These are phyloP conservation scores for Phyllostachys edulis DNA, from an alignment of 176 grass and related monocot genomes.

Conservation along the genomic window DNA sequence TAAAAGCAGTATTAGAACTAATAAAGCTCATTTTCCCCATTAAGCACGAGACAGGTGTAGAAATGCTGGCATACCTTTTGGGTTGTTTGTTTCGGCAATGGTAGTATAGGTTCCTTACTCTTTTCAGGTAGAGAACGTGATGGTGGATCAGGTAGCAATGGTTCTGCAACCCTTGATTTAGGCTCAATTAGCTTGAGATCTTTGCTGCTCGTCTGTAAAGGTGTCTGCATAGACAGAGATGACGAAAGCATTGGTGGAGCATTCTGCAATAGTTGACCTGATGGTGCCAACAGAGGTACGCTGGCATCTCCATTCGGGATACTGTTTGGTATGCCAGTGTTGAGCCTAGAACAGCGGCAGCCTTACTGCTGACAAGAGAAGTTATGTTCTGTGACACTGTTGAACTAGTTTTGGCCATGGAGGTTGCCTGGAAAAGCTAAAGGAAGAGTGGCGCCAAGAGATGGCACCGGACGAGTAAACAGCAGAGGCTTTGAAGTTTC, in stretches of 20 bases:
- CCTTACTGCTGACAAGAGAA: slow-evolving; percentile 42
- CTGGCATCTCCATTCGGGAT: slow-evolving; percentile 44
- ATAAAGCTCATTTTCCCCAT: not conserved
- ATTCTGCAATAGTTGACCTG: slow-evolving; percentile 60
- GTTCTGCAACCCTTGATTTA: slow-evolving; percentile 41
- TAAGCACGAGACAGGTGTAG: not conserved
- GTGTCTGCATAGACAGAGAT: slow-evolving; percentile 51
- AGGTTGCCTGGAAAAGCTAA: slow-evolving; percentile 42
- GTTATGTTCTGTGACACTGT: slow-evolving; percentile 25
- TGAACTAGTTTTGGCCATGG: slow-evolving; percentile 44
- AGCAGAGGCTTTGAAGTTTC: too few relatives aligned
- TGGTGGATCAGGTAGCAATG: slow-evolving; percentile 56
- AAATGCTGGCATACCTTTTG: slow-evolving; percentile 48
- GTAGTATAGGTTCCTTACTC: too few relatives aligned
- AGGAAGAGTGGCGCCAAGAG: slow-evolving; percentile 43
- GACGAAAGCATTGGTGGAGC: slow-evolving; percentile 44
- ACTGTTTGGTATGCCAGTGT: slow-evolving; percentile 47
- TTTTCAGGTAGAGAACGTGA: slow-evolving; percentile 41
- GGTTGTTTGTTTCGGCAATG: too few relatives aligned
- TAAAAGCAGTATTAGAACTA: not conserved
- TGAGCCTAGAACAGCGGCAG: slow-evolving; percentile 34
- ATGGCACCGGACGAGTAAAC: too few relatives aligned
- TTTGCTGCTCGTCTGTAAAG: slow-evolving; percentile 46
- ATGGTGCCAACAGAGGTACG: slow-evolving; percentile 45
- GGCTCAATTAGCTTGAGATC: slow-evolving; percentile 36